These are phyloP conservation scores for Aspergillus amoenus DNA, from an alignment of 2,329 filamentous ascomycete species.

Conservation along the genomic window DNA sequence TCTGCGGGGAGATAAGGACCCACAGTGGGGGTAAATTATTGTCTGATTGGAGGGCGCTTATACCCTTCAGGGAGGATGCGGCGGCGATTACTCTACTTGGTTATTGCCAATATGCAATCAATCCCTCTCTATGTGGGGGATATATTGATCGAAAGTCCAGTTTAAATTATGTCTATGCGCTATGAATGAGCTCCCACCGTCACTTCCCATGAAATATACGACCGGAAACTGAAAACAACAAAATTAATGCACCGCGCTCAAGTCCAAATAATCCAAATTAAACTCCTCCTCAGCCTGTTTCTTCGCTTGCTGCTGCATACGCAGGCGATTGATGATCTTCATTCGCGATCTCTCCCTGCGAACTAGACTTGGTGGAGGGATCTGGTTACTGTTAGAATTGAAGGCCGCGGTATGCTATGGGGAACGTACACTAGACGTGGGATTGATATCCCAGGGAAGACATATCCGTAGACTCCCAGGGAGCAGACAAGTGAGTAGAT, in stretches of 20 bases:
- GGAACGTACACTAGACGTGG: neutral
- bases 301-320: neutral
- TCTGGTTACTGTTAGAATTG: neutral
- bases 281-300: neutral
- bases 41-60: no score
- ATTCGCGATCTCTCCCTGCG: neutral
- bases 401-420: neutral
- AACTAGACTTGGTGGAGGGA: neutral
- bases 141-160: no score
- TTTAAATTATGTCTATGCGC: no score
- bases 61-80: no score
- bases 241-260: neutral
- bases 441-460: neutral
- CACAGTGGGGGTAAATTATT: no score
- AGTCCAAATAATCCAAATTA: neutral
- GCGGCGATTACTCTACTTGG: no score
- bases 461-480: neutral
- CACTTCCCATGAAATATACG: no score
- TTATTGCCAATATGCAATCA: no score
- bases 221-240: no score
- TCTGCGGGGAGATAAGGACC: no score
- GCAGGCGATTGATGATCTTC: neutral
- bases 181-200: no score
- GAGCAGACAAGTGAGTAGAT: neutral
- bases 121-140: no score